Percentiles rank a stretch among this genome's conserved stretches.
These are phyloP conservation scores for Bipolaris victoriae DNA, from an alignment of 2,329 filamentous ascomycete genomes.

Conservation along the genomic window DNA sequence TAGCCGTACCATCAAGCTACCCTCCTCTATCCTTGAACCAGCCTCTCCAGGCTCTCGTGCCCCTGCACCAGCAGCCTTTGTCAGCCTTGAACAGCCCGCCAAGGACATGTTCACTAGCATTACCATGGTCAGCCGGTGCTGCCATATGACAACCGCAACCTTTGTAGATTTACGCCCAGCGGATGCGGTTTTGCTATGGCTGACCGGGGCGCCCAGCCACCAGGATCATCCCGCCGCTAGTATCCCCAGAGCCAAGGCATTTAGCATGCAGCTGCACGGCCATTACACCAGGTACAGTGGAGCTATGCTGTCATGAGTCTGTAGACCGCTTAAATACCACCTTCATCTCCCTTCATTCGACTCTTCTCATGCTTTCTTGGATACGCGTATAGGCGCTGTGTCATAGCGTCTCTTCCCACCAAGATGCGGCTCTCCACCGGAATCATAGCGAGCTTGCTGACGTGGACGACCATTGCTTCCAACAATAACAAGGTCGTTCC, in stretches of 20 bases:
- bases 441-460: constrained; percentile 21
- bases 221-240: constrained; percentile 31
- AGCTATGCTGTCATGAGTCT: constrained; percentile 21
- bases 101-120: constrained; percentile 4
- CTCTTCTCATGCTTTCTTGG: neutral
- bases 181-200: constrained; percentile 25
- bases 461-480: constrained; percentile 17
- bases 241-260: constrained; percentile 25
- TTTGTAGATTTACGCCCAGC: constrained; percentile 5
- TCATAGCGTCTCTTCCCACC: neutral
- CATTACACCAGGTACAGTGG: constrained; percentile 23
- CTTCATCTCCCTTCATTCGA: neutral
- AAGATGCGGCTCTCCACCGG: constrained; percentile 28
- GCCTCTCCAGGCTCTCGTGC: constrained; percentile 3
- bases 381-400: constrained; percentile 1
- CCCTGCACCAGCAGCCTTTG: constrained; percentile 1
- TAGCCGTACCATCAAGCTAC: constrained; percentile 23
- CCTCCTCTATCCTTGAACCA: neutral
- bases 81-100: constrained; percentile 1
- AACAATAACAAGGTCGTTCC: constrained; percentile 11
- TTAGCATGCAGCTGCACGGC: constrained; percentile 24
- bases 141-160: constrained; percentile 11
- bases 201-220: constrained; percentile 35
- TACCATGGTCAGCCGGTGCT: constrained; percentile 17
- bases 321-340: constrained; percentile 30